Base-by-base conservation (phyloP, 192 early-diverging fungal species). In the Podila horticola region DNA sequence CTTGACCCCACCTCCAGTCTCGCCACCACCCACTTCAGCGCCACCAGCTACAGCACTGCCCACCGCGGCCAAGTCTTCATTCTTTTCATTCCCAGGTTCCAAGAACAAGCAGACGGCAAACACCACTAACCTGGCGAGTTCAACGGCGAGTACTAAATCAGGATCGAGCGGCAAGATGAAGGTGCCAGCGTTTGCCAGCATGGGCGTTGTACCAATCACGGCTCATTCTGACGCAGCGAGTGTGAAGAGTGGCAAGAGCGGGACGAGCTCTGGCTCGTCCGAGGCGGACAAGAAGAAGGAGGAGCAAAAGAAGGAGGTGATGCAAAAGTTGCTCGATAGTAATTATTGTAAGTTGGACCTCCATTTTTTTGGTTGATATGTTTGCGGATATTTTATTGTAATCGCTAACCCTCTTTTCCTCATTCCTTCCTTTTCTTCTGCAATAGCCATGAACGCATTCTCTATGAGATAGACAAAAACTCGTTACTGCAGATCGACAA, bases 41-140 rank as follows among this genome's bases (percentile, higher is more conserved):
- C 68, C 50, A 31, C 51, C 74, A n/a, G 41, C 68, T 26, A 19
- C 68, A 19, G 48, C 69, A 15, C 68, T 4, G 8, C 19, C 59
- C 17, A 30, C 75, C 2, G 34, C 69, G 12, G 20, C 60, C 36
- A 79, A 79, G 58, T 69, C 68, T 30, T 79, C 75, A 13, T 79
- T 79, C 30, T 79, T 79, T n/a, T 79, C 75, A 1, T 79, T 79
- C 69, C 69, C 75, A 17, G 70, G 76, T 22, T 79, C 76, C 31
- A 79, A 68, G 66, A 72, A 52, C 41, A 79, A 79, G 58, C 10
- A 69, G 52, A 10, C 58, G 61, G 33, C 67, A 68, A 26, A 60
- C 70, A n/a, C 15, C 65, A 19, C 31, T 26, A 58, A 49, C 62
- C 4, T 34, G 15, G 45, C 69, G 4, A 67, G 59, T 49, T 67